phyloP scores from a whole-genome alignment of 2,329 filamentous ascomycete species.

The Pleoardoris graminearum region DNA sequence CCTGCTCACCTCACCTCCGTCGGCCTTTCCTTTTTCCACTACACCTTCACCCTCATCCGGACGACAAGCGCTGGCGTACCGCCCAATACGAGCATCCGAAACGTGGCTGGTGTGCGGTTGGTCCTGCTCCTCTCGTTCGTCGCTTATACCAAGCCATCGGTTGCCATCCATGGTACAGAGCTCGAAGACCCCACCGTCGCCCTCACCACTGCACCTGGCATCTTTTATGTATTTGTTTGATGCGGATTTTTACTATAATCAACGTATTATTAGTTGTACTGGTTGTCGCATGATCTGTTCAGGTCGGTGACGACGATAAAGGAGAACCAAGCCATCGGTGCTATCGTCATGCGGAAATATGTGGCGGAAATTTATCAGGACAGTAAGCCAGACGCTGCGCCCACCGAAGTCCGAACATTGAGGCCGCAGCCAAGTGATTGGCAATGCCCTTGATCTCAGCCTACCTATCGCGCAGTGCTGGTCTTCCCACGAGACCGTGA shows the following conservation, averaged over 20 bases:
- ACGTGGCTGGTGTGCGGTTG: background rate
- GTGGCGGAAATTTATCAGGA: constrained; percentile 7
- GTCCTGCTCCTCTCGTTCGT: constrained; percentile 5
- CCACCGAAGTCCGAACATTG: constrained; percentile 2
- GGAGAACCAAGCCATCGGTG: background rate
- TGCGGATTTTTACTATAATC: too few relatives aligned
- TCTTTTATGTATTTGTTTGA: too few relatives aligned
- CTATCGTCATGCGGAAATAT: constrained; percentile 1
- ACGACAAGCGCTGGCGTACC: background rate
- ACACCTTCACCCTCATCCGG: background rate
- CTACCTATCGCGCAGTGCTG: background rate
- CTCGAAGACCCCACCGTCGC: too few relatives aligned
- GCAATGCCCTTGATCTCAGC: background rate
- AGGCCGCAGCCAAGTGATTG: constrained; percentile 1
- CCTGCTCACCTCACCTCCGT: constrained; percentile 6
- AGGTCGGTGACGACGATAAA: too few relatives aligned
- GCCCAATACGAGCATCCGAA: constrained; percentile 1
- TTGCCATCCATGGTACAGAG: too few relatives aligned
- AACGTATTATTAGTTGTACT: too few relatives aligned
- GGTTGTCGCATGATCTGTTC: too few relatives aligned
- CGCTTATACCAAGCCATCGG: constrained; percentile 1
- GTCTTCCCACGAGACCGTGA: background rate
- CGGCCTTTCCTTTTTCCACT: constrained; percentile 1
- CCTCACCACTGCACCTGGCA: too few relatives aligned
- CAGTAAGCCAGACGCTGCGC: constrained; percentile 5